Base-by-base conservation (phyloP, 1,284 basidiomycete genomes). In the Marasmius fiardii region DNA sequence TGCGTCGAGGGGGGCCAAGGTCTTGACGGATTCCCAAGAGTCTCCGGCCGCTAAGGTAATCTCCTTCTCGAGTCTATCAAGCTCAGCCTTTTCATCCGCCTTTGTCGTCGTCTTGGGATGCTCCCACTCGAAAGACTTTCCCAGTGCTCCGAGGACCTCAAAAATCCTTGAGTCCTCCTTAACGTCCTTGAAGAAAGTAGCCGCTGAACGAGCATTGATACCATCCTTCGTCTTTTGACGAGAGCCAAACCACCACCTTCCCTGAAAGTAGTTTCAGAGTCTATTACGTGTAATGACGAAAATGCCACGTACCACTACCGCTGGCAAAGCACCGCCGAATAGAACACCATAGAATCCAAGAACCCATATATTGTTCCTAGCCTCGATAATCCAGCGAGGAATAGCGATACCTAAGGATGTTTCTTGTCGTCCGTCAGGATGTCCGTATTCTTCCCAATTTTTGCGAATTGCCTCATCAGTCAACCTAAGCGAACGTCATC, bases 211-310 rank as follows among this genome's bases (percentile, higher is more conserved):
- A 50, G 90, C 87, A 61, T 93, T 79, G 53, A 98, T 82, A 43
- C 94, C 93, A 64, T 99, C 97, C 70, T 98, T 97, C 28, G 97
- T 99, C 69, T 86, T 88, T 60, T 87, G 81, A 54, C 92, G 82
- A 63, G 89, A 93, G 16, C 94, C 93, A 68, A 98, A 99, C 97
- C 97, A 99, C 97, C 97, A 99, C 53, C 86, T 83, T 20, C 93
- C 92, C 86, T 89, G 61, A 18, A 50, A 44, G 43, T 50, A 50
- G 39, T 28, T 11, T 26, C 20, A 48, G 24, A 39, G 34, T 44
- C n/a, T 39, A 31, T 62, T 58, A 58, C 61, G 59, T 44, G 6
- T 39, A 26, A 37, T 7, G 3, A 28, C 16, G 33, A n/a, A 34
- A 16, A 16, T 31, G 35, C 33, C 23, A 80, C 86, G 62, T 70